Conservation (phyloP, 352 stramenopile species). For the Phytophthora pini region DNA sequence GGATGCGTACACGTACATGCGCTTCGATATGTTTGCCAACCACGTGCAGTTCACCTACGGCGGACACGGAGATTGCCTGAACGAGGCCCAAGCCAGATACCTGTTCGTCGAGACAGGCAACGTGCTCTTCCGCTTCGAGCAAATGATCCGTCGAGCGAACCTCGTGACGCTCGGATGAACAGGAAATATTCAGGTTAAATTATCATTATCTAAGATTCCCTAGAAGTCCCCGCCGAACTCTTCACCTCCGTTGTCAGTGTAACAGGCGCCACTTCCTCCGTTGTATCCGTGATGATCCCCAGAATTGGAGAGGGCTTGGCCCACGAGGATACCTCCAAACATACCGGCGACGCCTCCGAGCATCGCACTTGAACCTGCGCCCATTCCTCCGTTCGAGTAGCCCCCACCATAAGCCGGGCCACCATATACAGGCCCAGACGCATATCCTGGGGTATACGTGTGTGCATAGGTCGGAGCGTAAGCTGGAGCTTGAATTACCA, state of each 20-base stretch:
- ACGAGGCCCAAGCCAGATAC: conserved; percentile 45
- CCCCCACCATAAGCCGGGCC: conserved; percentile 18
- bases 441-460: conserved; percentile 18
- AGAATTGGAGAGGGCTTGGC: conserved; percentile 20
- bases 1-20: conserved; percentile 53
- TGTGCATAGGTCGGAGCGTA: conserved; percentile 26
- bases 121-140: conserved; percentile 53
- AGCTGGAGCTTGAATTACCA: conserved; percentile 20
- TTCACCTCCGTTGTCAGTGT: conserved; percentile 23
- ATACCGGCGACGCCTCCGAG: conserved; percentile 34
- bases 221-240: conserved; percentile 42
- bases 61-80: conserved; percentile 41
- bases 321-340: conserved; percentile 32
- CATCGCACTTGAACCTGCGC: conserved; percentile 33
- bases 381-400: conserved; percentile 28
- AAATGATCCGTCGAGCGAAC: conserved; percentile 41
- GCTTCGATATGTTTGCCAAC: conserved; percentile 44
- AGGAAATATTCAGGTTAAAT: conserved; percentile 14
- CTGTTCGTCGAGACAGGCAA: conserved; percentile 48
- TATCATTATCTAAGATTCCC: conserved; percentile 16
- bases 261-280: conserved; percentile 8
- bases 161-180: conserved; percentile 35
- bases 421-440: conserved; percentile 15
- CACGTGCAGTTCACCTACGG: conserved; percentile 54
- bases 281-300: conserved; percentile 22